Percentiles rank a stretch among this genome's conserved stretches.
Conservation (phyloP, 805 yeast genomes). For the Jamesozyma gamospora region DNA sequence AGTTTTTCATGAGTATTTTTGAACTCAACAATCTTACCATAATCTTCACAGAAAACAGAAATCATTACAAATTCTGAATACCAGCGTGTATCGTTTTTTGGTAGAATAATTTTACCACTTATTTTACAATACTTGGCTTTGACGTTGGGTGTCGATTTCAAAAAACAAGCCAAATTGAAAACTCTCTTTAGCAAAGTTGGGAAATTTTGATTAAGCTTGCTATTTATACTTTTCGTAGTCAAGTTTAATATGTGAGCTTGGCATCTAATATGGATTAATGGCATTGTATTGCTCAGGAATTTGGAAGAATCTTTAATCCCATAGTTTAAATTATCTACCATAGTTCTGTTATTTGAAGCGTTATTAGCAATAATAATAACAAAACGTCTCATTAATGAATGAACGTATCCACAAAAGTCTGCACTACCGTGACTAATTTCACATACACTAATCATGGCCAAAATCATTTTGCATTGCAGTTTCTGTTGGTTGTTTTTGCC, state of each 20-base stretch:
- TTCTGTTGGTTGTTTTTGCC: neutral
- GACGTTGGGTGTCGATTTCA: neutral
- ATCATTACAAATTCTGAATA: neutral
- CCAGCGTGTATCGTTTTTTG: neutral
- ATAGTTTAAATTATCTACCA: neutral
- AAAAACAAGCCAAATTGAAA: neutral
- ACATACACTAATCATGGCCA: neutral
- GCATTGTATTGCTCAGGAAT: neutral
- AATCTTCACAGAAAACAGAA: neutral
- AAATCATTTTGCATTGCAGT: neutral
- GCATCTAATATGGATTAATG: neutral
- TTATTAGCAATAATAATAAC: neutral
- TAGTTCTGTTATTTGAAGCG: neutral
- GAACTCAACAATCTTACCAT: neutral
- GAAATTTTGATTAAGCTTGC: neutral
- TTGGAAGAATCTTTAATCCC: neutral
- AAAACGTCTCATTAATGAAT: neutral
- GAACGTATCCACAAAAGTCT: neutral
- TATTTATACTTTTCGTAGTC: neutral
- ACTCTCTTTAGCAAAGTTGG: neutral
- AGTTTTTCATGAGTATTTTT: too few relatives aligned
- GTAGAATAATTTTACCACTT: neutral
- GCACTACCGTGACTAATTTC: neutral
- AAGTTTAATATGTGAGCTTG: neutral
- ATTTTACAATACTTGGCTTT: neutral